A percentile compares a stretch with the other conserved stretches of the same genome.
phyloP scores from a whole-genome alignment of 495 filamentous ascomycete species.

The Aspergillus diversus region DNA sequence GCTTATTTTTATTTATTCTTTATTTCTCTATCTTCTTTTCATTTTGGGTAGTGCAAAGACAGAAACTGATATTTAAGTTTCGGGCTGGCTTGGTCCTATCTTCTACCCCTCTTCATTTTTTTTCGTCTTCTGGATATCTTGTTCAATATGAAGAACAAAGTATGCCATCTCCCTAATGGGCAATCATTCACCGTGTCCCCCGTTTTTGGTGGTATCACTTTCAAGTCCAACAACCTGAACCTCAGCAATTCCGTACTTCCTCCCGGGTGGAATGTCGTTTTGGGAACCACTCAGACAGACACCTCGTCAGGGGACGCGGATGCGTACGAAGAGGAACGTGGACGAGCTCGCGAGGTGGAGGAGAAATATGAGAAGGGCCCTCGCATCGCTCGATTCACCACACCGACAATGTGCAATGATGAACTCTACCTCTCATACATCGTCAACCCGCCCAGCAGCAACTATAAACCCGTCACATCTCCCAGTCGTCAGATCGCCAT shows the following conservation, averaged over 20 bases:
- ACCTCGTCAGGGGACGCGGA: constrained; percentile 27
- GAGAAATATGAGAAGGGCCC: constrained; percentile 28
- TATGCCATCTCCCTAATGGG: constrained; percentile 77
- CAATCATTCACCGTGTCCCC: constrained; percentile 78
- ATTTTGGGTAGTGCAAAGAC: too few relatives aligned
- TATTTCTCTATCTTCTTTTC: background rate
- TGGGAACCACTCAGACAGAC: constrained; percentile 61
- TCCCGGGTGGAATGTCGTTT: constrained; percentile 83
- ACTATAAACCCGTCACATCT: constrained; percentile 77
- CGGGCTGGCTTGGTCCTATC: constrained; percentile 1
- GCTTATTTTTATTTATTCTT: constrained; percentile 17
- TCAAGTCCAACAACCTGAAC: constrained; percentile 79
- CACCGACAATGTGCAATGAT: constrained; percentile 76
- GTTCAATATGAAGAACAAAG: constrained; percentile 37
- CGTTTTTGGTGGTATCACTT: constrained; percentile 85
- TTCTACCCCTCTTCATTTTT: constrained; percentile 9
- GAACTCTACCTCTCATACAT: constrained; percentile 88
- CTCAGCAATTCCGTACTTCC: constrained; percentile 71
- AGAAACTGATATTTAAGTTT: background rate
- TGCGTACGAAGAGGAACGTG: constrained; percentile 16
- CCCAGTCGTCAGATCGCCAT: constrained; percentile 87
- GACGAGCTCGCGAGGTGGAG: constrained; percentile 18
- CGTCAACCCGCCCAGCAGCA: constrained; percentile 75
- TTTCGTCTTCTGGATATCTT: constrained; percentile 13
- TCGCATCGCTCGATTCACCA: constrained; percentile 58